A percentile compares a stretch with the other conserved stretches of the same genome.
Conservation (phyloP, 495 filamentous ascomycete genomes). For the Venustampulla echinocandica region DNA sequence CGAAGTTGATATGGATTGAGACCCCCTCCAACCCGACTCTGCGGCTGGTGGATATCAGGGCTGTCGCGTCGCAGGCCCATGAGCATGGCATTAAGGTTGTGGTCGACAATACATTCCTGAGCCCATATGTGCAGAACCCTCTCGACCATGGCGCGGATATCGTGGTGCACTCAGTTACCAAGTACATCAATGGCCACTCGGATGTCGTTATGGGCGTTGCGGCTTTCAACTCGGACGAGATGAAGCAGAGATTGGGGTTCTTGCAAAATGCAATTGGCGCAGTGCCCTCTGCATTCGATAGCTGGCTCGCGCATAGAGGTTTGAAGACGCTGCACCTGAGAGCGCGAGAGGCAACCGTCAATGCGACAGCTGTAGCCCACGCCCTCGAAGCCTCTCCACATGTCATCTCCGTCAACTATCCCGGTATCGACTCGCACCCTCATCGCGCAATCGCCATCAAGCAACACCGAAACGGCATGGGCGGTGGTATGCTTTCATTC, state of each 20-base stretch:
- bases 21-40: constrained; percentile 90
- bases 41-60: constrained; percentile 80
- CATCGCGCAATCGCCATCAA: constrained; percentile 75
- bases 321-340: constrained; percentile 95
- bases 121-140: constrained; percentile 93
- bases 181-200: constrained; percentile 97
- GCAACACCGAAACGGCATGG: constrained; percentile 91
- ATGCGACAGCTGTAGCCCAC: constrained; percentile 69
- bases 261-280: constrained; percentile 97
- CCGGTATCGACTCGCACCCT: constrained; percentile 76
- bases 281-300: constrained; percentile 86
- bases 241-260: constrained; percentile 74
- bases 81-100: constrained; percentile 86
- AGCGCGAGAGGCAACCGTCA: constrained; percentile 71
- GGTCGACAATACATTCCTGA: constrained; percentile 97
- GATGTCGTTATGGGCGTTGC: constrained; percentile 98
- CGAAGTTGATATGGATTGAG: constrained; percentile 97
- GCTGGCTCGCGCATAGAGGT: constrained; percentile 97
- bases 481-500: constrained; percentile 96
- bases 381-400: constrained; percentile 73
- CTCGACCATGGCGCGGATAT: constrained; percentile 93
- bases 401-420: constrained; percentile 89
- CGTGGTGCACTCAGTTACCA: constrained; percentile 98
- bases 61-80: constrained; percentile 74
- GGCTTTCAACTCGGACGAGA: constrained; percentile 79